phyloP scores from a whole-genome alignment of 1,139 yeast genomes.

The Protomyces inouyei region DNA sequence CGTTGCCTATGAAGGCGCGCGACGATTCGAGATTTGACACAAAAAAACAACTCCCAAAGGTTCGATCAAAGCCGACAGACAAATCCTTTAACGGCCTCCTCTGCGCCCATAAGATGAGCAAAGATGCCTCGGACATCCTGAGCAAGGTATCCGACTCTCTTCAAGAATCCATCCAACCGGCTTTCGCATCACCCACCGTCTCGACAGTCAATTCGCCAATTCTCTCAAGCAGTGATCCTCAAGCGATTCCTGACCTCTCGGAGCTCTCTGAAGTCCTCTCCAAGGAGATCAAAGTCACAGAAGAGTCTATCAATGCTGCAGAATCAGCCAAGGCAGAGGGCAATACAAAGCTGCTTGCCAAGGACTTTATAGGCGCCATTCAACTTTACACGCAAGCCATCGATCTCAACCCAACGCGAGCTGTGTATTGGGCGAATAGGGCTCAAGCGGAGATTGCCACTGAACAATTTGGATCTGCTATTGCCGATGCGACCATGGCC shows the following conservation, averaged over 20 bases:
- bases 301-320: slow-evolving; percentile 42
- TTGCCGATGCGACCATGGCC: slow-evolving; percentile 70
- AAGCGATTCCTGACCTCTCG: slow-evolving; percentile 19
- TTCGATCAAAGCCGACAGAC: neutral
- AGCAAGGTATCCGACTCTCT: slow-evolving; percentile 14
- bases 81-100: neutral
- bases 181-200: slow-evolving; percentile 19
- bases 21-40: neutral
- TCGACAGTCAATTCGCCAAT: slow-evolving; percentile 21
- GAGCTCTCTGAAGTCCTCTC: slow-evolving; percentile 22
- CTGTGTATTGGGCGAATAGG: slow-evolving; percentile 75
- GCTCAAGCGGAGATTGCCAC: slow-evolving; percentile 85
- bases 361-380: slow-evolving; percentile 63
- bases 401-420: slow-evolving; percentile 57
- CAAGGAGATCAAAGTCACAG: slow-evolving; percentile 10
- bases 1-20: too few relatives aligned
- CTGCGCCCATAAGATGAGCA: neutral
- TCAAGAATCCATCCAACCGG: slow-evolving; percentile 13
- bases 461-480: slow-evolving; percentile 82
- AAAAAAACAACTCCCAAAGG: neutral
- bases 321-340: slow-evolving; percentile 62
- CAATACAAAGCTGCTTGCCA: slow-evolving; percentile 60
- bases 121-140: slow-evolving; percentile 11
- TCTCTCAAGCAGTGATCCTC: slow-evolving; percentile 19
- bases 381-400: slow-evolving; percentile 74